A percentile compares a stretch with the other conserved stretches of the same genome.
Conservation (phyloP, 805 yeast species). For the Saccharomycopsis guyanensis region DNA sequence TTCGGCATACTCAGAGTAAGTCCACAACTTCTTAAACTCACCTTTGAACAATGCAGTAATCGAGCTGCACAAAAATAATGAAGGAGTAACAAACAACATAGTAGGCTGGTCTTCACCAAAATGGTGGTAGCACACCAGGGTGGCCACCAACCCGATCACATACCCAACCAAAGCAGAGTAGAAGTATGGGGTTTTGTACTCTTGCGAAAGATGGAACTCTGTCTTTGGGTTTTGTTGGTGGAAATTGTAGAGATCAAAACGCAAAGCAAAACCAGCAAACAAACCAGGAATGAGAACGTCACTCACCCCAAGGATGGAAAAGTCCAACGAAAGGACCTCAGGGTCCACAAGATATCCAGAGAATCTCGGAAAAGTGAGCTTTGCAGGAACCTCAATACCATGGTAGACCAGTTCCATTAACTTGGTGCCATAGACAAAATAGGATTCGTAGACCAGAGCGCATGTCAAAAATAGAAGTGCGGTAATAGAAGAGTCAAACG, state of each 20-base stretch:
- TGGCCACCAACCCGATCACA: slow-evolving; percentile 35
- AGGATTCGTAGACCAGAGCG: slow-evolving; percentile 55
- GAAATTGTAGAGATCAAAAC: slow-evolving; percentile 44
- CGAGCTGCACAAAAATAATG: slow-evolving; percentile 30
- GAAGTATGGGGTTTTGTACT: slow-evolving; percentile 41
- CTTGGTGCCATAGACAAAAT: slow-evolving; percentile 56
- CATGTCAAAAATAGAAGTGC: slow-evolving; percentile 39
- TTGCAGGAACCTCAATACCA: slow-evolving; percentile 43
- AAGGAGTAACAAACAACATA: slow-evolving; percentile 53
- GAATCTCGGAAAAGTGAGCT: slow-evolving; percentile 34
- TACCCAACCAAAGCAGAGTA: slow-evolving; percentile 39
- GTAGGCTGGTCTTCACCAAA: slow-evolving; percentile 51
- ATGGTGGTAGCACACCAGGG: slow-evolving; percentile 34
- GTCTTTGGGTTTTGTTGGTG: slow-evolving; percentile 25
- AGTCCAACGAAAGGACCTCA: slow-evolving; percentile 21
- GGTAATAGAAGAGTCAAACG: slow-evolving; percentile 37
- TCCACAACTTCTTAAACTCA: slow-evolving; percentile 37
- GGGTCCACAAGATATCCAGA: neutral
- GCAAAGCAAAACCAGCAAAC: slow-evolving; percentile 43
- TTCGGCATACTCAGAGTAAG: slow-evolving; percentile 26
- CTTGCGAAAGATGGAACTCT: slow-evolving; percentile 35
- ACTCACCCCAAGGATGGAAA: slow-evolving; percentile 52
- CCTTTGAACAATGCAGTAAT: slow-evolving; percentile 31
- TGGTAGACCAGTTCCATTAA: slow-evolving; percentile 60
- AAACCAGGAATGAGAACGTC: slow-evolving; percentile 58